Conservation (phyloP, 1,139 yeast genomes). For the Insectozyma bohioensis region DNA sequence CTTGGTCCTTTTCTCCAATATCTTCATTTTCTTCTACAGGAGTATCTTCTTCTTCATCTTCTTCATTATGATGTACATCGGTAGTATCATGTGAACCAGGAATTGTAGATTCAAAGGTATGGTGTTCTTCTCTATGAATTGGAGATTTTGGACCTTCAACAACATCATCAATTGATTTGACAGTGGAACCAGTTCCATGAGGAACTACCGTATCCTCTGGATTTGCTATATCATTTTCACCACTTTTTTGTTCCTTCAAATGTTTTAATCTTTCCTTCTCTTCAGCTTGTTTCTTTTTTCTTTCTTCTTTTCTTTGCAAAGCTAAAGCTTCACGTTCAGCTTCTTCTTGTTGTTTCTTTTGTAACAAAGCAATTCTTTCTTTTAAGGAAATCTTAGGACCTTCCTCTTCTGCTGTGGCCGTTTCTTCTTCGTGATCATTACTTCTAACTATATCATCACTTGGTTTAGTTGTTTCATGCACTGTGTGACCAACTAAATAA, state of each 20-base stretch:
- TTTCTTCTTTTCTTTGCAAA: slow-evolving; percentile 55
- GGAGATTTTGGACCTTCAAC: background rate
- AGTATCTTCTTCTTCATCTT: slow-evolving; percentile 1
- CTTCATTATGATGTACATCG: background rate
- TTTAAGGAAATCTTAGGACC: slow-evolving; percentile 79
- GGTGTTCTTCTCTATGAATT: slow-evolving; percentile 2
- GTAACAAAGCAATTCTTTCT: slow-evolving; percentile 82
- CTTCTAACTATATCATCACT: slow-evolving; percentile 26
- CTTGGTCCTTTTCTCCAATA: slow-evolving; percentile 15
- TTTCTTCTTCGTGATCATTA: slow-evolving; percentile 11
- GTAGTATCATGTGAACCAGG: background rate
- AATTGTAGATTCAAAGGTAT: slow-evolving; percentile 1
- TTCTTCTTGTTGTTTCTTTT: slow-evolving; percentile 79
- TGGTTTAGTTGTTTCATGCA: slow-evolving; percentile 22
- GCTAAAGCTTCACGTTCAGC: slow-evolving; percentile 73
- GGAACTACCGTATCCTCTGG: background rate
- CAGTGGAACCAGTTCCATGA: slow-evolving; percentile 1
- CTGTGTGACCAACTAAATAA: slow-evolving; percentile 31
- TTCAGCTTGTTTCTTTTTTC: slow-evolving; percentile 41
- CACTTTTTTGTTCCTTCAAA: slow-evolving; percentile 14
- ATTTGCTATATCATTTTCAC: slow-evolving; percentile 8
- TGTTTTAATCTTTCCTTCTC: slow-evolving; percentile 15
- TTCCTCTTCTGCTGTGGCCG: slow-evolving; percentile 30
- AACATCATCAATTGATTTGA: slow-evolving; percentile 2
- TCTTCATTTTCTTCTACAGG: slow-evolving; percentile 10